These are phyloP conservation scores for Teratosphaeria gauchensis DNA, from an alignment of 2,329 filamentous ascomycete genomes.

Conservation along the genomic window DNA sequence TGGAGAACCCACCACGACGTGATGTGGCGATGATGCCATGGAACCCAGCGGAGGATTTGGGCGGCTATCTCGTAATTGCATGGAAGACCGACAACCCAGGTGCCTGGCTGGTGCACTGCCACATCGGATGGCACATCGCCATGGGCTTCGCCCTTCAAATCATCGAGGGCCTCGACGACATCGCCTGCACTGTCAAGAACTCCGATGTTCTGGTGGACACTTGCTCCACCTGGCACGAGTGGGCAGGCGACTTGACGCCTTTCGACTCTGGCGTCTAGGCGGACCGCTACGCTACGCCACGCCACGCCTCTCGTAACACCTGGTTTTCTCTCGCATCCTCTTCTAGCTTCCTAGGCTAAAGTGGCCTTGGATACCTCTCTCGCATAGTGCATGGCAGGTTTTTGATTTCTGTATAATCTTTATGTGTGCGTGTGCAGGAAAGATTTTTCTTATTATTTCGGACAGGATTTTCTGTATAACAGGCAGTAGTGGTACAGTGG, in stretches of 20 bases:
- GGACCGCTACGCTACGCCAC: not conserved
- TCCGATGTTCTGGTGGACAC: slow-evolving; percentile 20
- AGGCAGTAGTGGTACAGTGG: too few species aligned
- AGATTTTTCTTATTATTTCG: too few species aligned
- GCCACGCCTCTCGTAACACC: not conserved
- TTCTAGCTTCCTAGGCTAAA: not conserved
- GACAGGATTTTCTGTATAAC: too few species aligned
- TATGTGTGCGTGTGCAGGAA: too few species aligned
- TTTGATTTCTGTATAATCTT: too few species aligned
- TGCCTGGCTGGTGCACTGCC: slow-evolving; percentile 38
- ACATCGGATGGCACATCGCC: slow-evolving; percentile 52
- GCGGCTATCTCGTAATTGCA: slow-evolving; percentile 41
- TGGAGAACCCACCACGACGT: slow-evolving; percentile 37
- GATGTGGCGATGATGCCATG: slow-evolving; percentile 39
- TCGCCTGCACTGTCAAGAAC: slow-evolving; percentile 19
- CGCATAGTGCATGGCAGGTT: too few species aligned
- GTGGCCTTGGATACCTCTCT: not conserved
- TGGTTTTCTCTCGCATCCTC: not conserved
- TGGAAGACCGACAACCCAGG: slow-evolving; percentile 46
- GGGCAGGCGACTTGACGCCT: slow-evolving; percentile 22
- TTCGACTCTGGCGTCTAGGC: slow-evolving; percentile 30
- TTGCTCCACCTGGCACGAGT: slow-evolving; percentile 27
- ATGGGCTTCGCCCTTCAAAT: slow-evolving; percentile 50
- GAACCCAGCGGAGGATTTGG: not conserved
- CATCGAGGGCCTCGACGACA: slow-evolving; percentile 33